Conservation (phyloP, 2,329 filamentous ascomycete species). For the Aspergillus pseudotamarii region DNA sequence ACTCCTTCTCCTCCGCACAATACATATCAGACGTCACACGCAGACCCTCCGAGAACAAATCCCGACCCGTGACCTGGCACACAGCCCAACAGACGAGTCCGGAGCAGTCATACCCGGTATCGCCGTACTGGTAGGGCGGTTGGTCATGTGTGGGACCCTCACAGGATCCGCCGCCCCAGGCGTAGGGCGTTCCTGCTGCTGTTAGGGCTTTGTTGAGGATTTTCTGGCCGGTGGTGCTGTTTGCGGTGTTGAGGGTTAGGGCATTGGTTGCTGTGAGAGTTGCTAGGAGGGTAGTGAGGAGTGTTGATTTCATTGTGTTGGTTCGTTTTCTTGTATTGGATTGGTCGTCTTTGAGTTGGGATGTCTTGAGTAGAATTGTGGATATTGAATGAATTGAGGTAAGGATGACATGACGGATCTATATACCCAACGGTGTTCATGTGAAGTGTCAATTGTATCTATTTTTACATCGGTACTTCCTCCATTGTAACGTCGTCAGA, state of each 20-base stretch:
- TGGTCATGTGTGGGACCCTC: constrained; percentile 26
- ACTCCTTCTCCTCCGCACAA: not conserved
- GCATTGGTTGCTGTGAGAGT: not conserved
- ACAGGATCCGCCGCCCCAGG: constrained; percentile 32
- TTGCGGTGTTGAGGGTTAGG: not conserved
- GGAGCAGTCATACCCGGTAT: constrained; percentile 32
- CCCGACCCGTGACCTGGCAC: constrained; percentile 25
- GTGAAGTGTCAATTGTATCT: not conserved
- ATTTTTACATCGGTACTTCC: not conserved
- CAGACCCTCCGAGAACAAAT: not conserved
- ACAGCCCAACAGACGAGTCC: constrained; percentile 31
- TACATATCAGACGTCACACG: not conserved
- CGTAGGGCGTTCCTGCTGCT: constrained; percentile 45
- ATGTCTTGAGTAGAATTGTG: not conserved
- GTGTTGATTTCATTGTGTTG: not conserved
- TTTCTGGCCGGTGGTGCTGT: constrained; percentile 22
- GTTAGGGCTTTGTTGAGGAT: constrained; percentile 53
- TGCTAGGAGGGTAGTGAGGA: not conserved
- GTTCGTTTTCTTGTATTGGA: not conserved
- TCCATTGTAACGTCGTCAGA: not conserved
- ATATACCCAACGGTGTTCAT: not conserved
- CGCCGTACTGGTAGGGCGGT: constrained; percentile 28
- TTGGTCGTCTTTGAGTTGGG: not conserved
- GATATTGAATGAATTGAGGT: not conserved
- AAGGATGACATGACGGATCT: not conserved